A percentile compares a stretch with the other conserved stretches of the same genome.
Conservation (phyloP, 257 asterid genomes). For the Avicennia marina region DNA sequence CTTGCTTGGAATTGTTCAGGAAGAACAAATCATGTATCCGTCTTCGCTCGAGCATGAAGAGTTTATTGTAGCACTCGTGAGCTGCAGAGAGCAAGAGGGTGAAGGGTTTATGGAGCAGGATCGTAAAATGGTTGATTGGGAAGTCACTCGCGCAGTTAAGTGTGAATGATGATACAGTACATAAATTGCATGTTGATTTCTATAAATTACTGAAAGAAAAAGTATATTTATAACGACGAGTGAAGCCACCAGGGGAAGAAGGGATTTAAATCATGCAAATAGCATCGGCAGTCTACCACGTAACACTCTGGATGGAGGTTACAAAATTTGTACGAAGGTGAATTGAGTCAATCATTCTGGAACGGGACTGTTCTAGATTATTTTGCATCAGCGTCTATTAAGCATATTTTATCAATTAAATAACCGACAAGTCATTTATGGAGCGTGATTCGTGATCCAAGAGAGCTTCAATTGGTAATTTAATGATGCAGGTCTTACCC, state of each 20-base stretch:
- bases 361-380: too few relatives aligned
- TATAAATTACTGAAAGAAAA: background rate
- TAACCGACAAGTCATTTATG: too few relatives aligned
- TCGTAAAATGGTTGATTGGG: conserved; percentile 48
- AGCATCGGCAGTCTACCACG: too few relatives aligned
- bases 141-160: conserved; percentile 74
- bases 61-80: conserved; percentile 54
- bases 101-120: conserved; percentile 16
- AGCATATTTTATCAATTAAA: too few relatives aligned
- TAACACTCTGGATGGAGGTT: too few relatives aligned
- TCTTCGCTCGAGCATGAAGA: conserved; percentile 69
- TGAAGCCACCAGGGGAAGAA: background rate
- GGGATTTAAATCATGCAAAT: too few relatives aligned
- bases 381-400: too few relatives aligned
- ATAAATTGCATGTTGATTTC: background rate
- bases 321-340: too few relatives aligned
- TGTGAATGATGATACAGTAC: conserved; percentile 25
- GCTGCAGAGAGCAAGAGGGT: conserved; percentile 35
- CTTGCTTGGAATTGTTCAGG: conserved; percentile 38
- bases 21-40: conserved; percentile 87
- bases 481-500: too few relatives aligned
- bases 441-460: too few relatives aligned
- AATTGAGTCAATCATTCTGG: too few relatives aligned
- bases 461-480: too few relatives aligned
- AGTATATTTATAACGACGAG: background rate